A percentile compares a stretch with the other conserved stretches of the same genome.
Conservation (phyloP, 345 rosid species). For the Limnanthes douglasii region DNA sequence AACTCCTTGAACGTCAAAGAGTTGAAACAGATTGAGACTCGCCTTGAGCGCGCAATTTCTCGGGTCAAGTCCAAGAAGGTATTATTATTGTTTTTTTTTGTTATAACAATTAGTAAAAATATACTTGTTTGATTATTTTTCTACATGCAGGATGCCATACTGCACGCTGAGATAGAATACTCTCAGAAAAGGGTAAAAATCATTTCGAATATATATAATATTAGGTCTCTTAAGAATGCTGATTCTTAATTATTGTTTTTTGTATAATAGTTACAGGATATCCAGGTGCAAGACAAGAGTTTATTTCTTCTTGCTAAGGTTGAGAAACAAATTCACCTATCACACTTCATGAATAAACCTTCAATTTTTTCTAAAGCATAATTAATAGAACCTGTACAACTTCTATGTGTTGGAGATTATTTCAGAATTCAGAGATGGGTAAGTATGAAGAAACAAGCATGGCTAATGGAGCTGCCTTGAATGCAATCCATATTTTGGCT, state of each 20-base stretch:
- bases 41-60: slow-evolving; percentile 88
- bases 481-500: slow-evolving; percentile 63
- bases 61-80: slow-evolving; percentile 98
- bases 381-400: too few relatives aligned
- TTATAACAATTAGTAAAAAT: background rate
- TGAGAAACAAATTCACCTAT: background rate
- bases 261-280: slow-evolving; percentile 32
- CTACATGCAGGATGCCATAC: slow-evolving; percentile 75
- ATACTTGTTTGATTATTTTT: slow-evolving; percentile 4
- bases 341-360: too few relatives aligned
- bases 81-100: slow-evolving; percentile 4
- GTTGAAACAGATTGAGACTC: slow-evolving; percentile 87
- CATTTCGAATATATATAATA: too few relatives aligned
- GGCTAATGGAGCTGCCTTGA: slow-evolving; percentile 57
- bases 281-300: slow-evolving; percentile 78
- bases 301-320: slow-evolving; percentile 75
- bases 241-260: background rate
- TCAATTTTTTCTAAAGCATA: background rate
- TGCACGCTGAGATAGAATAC: slow-evolving; percentile 87
- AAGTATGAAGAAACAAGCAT: slow-evolving; percentile 64
- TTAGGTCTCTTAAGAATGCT: background rate
- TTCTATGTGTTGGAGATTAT: background rate
- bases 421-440: slow-evolving; percentile 73
- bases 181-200: slow-evolving; percentile 86
- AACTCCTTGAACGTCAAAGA: slow-evolving; percentile 72